These are phyloP conservation scores for Acorus gramineus DNA, from an alignment of 106 monocot genomes.

Conservation along the genomic window DNA sequence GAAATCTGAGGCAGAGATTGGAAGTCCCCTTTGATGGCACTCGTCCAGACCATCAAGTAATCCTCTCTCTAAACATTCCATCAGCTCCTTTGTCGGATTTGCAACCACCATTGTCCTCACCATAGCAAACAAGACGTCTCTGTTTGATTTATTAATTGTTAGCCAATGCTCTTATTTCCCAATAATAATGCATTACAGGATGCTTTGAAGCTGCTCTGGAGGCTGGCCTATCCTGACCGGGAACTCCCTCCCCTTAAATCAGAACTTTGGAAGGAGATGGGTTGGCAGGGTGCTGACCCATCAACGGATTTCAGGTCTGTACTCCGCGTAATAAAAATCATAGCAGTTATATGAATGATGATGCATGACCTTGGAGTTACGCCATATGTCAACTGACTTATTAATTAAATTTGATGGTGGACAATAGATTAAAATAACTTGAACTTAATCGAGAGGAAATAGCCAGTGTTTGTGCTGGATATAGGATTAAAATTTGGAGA, in stretches of 20 bases:
- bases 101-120: too few species aligned
- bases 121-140: too few species aligned
- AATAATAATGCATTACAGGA: conserved; percentile 24
- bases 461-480: too few species aligned
- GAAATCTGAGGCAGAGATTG: conserved; percentile 53
- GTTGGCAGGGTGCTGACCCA: conserved; percentile 91
- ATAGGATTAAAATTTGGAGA: too few species aligned
- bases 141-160: too few species aligned
- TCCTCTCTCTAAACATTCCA: not conserved
- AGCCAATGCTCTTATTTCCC: not conserved
- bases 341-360: too few species aligned
- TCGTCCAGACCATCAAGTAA: conserved; percentile 65
- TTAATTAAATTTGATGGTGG: too few species aligned
- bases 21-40: conserved; percentile 57
- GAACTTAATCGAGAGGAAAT: too few species aligned
- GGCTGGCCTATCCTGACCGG: conserved; percentile 61
- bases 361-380: not conserved
- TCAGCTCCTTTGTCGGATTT: too few species aligned
- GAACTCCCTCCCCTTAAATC: conserved; percentile 76
- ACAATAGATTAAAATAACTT: too few species aligned
- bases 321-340: not conserved
- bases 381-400: too few species aligned
- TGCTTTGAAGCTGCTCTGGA: conserved; percentile 76
- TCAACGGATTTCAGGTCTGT: conserved; percentile 87
- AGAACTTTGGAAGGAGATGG: conserved; percentile 91